Conservation (phyloP, 768 basidiomycete genomes). For the Rhodocollybia butyracea region DNA sequence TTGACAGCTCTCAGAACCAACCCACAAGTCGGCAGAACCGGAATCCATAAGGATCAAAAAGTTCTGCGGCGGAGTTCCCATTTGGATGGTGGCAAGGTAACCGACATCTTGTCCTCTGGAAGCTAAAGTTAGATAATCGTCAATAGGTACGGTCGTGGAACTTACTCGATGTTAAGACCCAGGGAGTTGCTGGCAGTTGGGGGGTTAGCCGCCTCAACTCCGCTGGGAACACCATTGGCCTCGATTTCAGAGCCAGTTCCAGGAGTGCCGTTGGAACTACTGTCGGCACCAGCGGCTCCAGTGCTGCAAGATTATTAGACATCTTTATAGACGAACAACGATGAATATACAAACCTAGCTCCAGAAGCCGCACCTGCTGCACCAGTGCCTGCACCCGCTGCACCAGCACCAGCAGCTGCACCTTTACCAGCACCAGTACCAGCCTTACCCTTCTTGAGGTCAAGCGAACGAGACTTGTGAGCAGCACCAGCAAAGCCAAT, state of each 20-base stretch:
- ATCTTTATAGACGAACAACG: slow-evolving; percentile 19
- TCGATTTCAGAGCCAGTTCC: slow-evolving; percentile 9
- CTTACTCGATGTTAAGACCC: slow-evolving; percentile 69
- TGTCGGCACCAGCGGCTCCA: neutral
- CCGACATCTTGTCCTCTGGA: slow-evolving; percentile 43
- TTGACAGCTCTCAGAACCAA: slow-evolving; percentile 51
- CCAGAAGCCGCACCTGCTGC: too few relatives aligned
- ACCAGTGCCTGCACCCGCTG: too few relatives aligned
- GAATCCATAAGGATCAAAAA: slow-evolving; percentile 67
- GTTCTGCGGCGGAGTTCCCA: slow-evolving; percentile 61
- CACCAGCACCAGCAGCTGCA: too few relatives aligned
- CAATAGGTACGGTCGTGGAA: neutral
- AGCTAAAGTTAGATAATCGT: neutral
- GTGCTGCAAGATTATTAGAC: neutral
- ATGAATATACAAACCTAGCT: neutral
- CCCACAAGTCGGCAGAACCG: slow-evolving; percentile 69
- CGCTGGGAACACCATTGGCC: slow-evolving; percentile 3
- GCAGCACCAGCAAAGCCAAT: slow-evolving; percentile 22
- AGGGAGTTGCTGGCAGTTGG: slow-evolving; percentile 43
- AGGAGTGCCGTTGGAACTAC: slow-evolving; percentile 1
- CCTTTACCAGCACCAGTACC: slow-evolving; percentile 19
- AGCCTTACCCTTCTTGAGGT: slow-evolving; percentile 8
- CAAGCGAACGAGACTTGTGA: slow-evolving; percentile 10
- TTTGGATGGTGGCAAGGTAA: slow-evolving; percentile 54
- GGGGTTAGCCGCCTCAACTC: slow-evolving; percentile 7